These are phyloP conservation scores for Dionaea muscipula DNA, from an alignment of 179 eudicot species.

Conservation along the genomic window DNA sequence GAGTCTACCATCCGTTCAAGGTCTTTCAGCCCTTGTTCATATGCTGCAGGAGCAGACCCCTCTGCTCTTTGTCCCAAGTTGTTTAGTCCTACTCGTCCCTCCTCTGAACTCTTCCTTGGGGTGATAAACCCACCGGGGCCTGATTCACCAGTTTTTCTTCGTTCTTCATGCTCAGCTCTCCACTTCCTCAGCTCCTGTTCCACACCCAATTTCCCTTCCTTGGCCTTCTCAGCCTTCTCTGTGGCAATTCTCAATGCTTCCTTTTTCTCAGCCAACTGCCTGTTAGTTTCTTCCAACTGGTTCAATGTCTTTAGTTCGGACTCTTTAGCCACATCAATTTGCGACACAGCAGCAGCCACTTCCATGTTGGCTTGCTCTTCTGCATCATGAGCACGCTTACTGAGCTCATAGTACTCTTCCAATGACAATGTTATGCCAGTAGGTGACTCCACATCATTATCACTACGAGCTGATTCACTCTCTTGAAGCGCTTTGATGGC, in stretches of 20 bases:
- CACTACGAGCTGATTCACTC: slow-evolving; percentile 40
- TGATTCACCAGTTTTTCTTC: slow-evolving; percentile 47
- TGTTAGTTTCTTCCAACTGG: slow-evolving; percentile 47
- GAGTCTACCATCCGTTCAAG: slow-evolving; percentile 24
- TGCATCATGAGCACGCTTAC: slow-evolving; percentile 66
- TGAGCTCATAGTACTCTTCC: slow-evolving; percentile 76
- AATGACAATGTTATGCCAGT: slow-evolving; percentile 54
- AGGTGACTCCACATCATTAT: slow-evolving; percentile 22
- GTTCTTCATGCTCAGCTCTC: slow-evolving; percentile 67
- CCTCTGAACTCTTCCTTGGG: slow-evolving; percentile 41
- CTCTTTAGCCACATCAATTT: slow-evolving; percentile 58
- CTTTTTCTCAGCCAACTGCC: slow-evolving; percentile 42
- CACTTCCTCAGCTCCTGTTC: slow-evolving; percentile 82
- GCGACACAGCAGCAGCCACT: slow-evolving; percentile 51
- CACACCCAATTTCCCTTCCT: slow-evolving; percentile 65
- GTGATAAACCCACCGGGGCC: slow-evolving; percentile 22
- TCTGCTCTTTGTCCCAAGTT: slow-evolving; percentile 17
- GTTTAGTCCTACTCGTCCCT: slow-evolving; percentile 23
- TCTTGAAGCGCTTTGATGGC: slow-evolving; percentile 67
- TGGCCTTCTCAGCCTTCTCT: slow-evolving; percentile 65
- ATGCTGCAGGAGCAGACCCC: slow-evolving; percentile 14
- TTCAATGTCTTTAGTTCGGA: slow-evolving; percentile 43
- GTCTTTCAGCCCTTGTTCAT: slow-evolving; percentile 25
- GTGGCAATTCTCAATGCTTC: slow-evolving; percentile 48
- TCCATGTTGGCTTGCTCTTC: slow-evolving; percentile 60